Evolutionary conservation across 371 early-diverging fungal species (phyloP), one percentile per base, ranked within the genome.

Genomic region (Mucor mucedo): DNA sequence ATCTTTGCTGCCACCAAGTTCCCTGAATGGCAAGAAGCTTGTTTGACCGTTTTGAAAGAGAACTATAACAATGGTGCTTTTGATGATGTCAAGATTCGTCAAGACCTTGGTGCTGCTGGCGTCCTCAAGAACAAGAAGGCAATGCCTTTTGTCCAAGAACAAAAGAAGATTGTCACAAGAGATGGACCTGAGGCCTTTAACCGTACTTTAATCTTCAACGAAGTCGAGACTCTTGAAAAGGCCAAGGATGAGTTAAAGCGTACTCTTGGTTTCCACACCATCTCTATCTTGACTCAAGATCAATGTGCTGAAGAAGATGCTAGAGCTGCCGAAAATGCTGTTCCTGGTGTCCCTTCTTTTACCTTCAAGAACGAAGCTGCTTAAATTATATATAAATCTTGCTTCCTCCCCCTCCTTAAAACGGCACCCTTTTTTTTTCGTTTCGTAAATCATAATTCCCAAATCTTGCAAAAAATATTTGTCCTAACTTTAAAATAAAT

Each of bases 1-100:
- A 75, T 98, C 56, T 88, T 84, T 71, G 87, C 93, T 56, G 93
- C 96, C 13, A 75, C 73, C 60, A 77, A 84, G 62, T 96, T 93
- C 91, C 98, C 99, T 40, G 91, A 88, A 62, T 98, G 97, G 97
- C 98, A 98, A 80, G 92, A 93, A 60, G 84, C 80, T 3, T 82
- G 86, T 38, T 82, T 98, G 45, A 81, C 73, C 4, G 82, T 89
- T 16, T 80, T 96, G 66, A 85, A 87, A 77, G 73, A 72, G 11
- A 75, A 84, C 62, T 97, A 84, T 70, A 83, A 91, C 55, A 79
- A 81, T 53, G 78, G 83, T 63, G 66, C 80, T 52, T 86, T 92
- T 72, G 90, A 89, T 61, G 90, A 91, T 66, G 87, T 83, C 60
- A 85, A 84, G 75, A 84, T 95, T 65, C 84, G 89, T 59, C 84